Evolutionary conservation across 2,329 filamentous ascomycete genomes (phyloP), one percentile per base, ranked within the genome.

Genomic region (Dryadomyces quercivorus): DNA sequence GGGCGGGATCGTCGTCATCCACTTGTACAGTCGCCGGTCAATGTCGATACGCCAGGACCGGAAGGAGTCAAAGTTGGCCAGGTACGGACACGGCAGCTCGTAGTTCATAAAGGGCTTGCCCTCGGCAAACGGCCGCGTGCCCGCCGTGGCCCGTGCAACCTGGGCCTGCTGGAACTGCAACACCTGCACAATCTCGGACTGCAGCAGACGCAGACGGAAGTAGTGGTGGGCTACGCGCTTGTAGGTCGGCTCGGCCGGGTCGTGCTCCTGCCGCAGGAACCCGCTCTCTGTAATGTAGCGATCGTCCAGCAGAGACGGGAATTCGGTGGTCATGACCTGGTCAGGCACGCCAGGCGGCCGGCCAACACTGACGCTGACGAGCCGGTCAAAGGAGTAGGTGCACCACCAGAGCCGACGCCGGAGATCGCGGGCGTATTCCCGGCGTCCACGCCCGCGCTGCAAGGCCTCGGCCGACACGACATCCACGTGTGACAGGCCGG

Each of bases 281-380:
- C 92, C 91, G 18, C 77, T 75, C 9, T 84, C 81, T 1, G 89
- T 95, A 63, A 97, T 95, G 65, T 86, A 91, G 57, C 82, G 80
- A 68, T 97, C 92, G 63, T 96, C 91, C 43, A 95, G 74, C 53
- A 91, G 69, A 3, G 89, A 95, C 1, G 92, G 92, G 60, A 96
- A 94, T 64, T 95, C 89, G 1, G 92, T 96, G 15, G 92, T 97
- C 63, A 97, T 88, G 59, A 95, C 88, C 66, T 95, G 88, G 70
- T 97, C 93, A n/a, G 86, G 91, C 59, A 97, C 89, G 34, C 92
- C 91, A 63, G 96, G 94, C 7, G 92, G 93, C 54, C 92, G 78
- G 42, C 92, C 92, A 26, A 97, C 92, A 62, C 91, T 96, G 21
- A 89, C 91, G 63, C 89, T 93, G 51, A 97, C 92, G 5, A 97